phyloP scores from a whole-genome alignment of 345 rosid species.

The Reutealis trisperma region DNA sequence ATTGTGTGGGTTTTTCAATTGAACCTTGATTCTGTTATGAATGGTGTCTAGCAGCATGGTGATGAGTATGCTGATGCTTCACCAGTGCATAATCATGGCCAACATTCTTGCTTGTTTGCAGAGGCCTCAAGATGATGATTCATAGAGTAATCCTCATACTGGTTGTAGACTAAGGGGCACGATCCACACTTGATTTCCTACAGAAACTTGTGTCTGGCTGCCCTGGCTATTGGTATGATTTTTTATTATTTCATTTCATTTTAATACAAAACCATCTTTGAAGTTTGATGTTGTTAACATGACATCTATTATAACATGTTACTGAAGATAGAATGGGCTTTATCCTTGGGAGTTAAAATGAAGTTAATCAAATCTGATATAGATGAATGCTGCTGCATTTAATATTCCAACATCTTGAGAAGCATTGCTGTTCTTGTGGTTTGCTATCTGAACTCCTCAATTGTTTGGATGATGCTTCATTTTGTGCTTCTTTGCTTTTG shows the following conservation, averaged over 20 bases:
- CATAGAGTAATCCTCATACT: constrained; percentile 5
- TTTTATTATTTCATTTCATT: background rate
- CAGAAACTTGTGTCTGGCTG: constrained; percentile 17
- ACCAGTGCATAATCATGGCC: constrained; percentile 9
- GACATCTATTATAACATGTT: background rate
- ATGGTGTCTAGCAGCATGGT: constrained; percentile 19
- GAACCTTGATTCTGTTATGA: background rate
- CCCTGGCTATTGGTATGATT: constrained; percentile 20
- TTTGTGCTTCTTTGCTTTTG: background rate
- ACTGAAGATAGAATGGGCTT: too few species aligned
- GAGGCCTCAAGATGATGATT: constrained; percentile 24
- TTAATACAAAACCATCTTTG: background rate
- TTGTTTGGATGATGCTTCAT: background rate
- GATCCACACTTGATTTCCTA: constrained; percentile 9
- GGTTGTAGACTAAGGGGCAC: constrained; percentile 18
- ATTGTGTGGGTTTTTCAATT: constrained; percentile 1
- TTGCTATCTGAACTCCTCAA: background rate
- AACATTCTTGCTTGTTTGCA: constrained; percentile 17
- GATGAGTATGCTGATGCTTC: constrained; percentile 19
- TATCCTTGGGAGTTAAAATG: background rate
- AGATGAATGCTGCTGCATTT: background rate
- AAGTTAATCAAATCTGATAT: background rate
- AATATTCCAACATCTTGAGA: background rate
- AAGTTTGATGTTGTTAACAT: background rate
- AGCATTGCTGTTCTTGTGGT: background rate